phyloP scores from a whole-genome alignment of 805 yeast genomes.

The Metschnikowia koreensis region DNA sequence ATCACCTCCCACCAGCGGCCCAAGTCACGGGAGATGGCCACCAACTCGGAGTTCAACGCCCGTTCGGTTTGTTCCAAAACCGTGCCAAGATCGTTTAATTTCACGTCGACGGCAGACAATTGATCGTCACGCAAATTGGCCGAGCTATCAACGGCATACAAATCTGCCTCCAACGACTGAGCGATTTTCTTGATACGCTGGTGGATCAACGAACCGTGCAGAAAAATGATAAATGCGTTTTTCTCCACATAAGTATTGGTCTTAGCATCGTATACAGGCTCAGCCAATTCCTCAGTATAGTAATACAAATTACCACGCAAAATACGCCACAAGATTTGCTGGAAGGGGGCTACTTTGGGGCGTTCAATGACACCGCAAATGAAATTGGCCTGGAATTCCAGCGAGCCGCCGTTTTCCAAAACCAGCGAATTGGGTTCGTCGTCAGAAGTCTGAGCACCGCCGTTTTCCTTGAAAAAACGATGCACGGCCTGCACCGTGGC shows the following conservation, averaged over 20 bases:
- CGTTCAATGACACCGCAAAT: conserved; percentile 83
- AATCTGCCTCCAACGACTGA: conserved; percentile 84
- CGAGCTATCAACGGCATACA: conserved; percentile 56
- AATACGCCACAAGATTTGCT: conserved; percentile 87
- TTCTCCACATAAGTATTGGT: conserved; percentile 60
- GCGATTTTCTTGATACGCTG: conserved; percentile 77
- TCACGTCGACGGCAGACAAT: conserved; percentile 25
- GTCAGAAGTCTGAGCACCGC: conserved; percentile 21
- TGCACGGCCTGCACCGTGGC: conserved; percentile 42
- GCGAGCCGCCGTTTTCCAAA: conserved; percentile 36
- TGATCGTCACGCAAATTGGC: conserved; percentile 30
- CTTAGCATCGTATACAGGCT: conserved; percentile 62
- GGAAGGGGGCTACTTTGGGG: conserved; percentile 64
- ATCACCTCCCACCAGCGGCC: conserved; percentile 47
- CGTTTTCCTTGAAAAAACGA: conserved; percentile 32
- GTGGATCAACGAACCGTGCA: conserved; percentile 80
- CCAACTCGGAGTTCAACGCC: conserved; percentile 60
- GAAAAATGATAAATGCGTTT: conserved; percentile 81
- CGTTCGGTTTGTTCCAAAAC: conserved; percentile 33
- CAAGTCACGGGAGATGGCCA: conserved; percentile 72
- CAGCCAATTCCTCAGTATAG: conserved; percentile 68
- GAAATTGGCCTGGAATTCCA: conserved; percentile 39
- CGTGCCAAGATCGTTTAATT: conserved; percentile 33
- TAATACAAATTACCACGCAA: conserved; percentile 88
- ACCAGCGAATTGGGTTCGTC: conserved; percentile 36